A percentile compares a stretch with the other conserved stretches of the same genome.
phyloP scores from a whole-genome alignment of 2,329 filamentous ascomycete species.

The Hymenoscyphus fructigenus region DNA sequence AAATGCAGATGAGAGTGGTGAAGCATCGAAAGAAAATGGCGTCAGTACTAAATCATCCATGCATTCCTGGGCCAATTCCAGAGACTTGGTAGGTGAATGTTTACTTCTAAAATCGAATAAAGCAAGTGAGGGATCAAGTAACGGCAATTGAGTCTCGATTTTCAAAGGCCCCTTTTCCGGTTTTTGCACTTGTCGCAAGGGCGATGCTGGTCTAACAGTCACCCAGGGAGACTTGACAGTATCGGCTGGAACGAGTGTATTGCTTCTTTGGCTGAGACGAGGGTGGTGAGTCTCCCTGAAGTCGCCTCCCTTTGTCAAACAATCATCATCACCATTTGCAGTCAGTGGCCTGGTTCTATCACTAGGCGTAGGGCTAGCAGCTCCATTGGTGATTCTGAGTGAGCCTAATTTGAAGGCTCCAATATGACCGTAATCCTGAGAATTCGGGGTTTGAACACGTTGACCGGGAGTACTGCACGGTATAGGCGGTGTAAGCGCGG shows the following conservation, averaged over 20 bases:
- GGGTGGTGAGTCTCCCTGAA: constrained; percentile 15
- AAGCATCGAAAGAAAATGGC: constrained; percentile 39
- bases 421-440: constrained; percentile 58
- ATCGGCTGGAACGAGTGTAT: constrained; percentile 26
- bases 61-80: constrained; percentile 29
- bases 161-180: constrained; percentile 17
- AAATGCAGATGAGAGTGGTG: constrained; percentile 37
- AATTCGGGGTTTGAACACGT: constrained; percentile 48
- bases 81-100: constrained; percentile 25
- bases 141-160: constrained; percentile 18
- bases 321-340: constrained; percentile 25
- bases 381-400: constrained; percentile 61
- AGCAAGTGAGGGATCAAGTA: constrained; percentile 21
- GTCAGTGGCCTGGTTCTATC: constrained; percentile 22
- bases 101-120: constrained; percentile 25
- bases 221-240: constrained; percentile 25
- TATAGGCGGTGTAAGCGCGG: constrained; percentile 14
- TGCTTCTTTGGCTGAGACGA: constrained; percentile 23
- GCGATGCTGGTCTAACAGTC: constrained; percentile 23
- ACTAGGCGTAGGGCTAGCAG: constrained; percentile 50
- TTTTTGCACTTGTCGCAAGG: constrained; percentile 23
- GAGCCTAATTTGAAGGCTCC: constrained; percentile 63
- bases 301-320: constrained; percentile 14
- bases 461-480: constrained; percentile 18
- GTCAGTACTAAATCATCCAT: constrained; percentile 33